Evolutionary conservation across 106 monocot species (phyloP).

Genomic region (Phalaenopsis aphrodite): DNA sequence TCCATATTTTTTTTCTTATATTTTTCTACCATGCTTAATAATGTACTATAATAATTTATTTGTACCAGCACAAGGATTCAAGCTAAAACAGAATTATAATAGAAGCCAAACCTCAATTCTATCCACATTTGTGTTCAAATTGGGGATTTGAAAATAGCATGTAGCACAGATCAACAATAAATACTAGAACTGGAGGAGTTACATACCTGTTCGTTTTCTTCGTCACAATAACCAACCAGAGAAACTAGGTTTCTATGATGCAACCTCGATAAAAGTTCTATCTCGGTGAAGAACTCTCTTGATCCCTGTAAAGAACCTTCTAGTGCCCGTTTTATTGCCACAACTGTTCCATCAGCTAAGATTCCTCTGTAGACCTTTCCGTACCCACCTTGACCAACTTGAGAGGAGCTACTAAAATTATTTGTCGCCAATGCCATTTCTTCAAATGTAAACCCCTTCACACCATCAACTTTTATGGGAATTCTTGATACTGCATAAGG

Average conservation of each 20-base stretch:
- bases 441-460: slow-evolving; percentile 65
- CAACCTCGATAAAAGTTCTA: slow-evolving; percentile 84
- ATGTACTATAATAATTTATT: background rate
- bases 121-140: background rate
- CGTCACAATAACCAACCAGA: slow-evolving; percentile 92
- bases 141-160: background rate
- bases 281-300: slow-evolving; percentile 91
- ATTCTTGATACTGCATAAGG: slow-evolving; percentile 54
- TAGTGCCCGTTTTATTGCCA: slow-evolving; percentile 87
- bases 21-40: too few species aligned
- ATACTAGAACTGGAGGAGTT: background rate
- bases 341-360: slow-evolving; percentile 74
- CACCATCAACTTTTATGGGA: slow-evolving; percentile 80
- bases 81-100: background rate
- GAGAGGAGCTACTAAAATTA: slow-evolving; percentile 45
- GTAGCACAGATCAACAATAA: background rate
- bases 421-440: slow-evolving; percentile 64
- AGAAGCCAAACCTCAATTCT: background rate
- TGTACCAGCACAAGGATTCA: background rate
- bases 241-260: slow-evolving; percentile 94
- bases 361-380: slow-evolving; percentile 92
- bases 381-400: slow-evolving; percentile 92
- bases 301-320: slow-evolving; percentile 90
- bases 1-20: background rate
- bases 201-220: slow-evolving; percentile 86